Evolutionary conservation across 192 early-diverging fungal genomes (phyloP).

Genomic region (Neocallimastix lanati): DNA sequence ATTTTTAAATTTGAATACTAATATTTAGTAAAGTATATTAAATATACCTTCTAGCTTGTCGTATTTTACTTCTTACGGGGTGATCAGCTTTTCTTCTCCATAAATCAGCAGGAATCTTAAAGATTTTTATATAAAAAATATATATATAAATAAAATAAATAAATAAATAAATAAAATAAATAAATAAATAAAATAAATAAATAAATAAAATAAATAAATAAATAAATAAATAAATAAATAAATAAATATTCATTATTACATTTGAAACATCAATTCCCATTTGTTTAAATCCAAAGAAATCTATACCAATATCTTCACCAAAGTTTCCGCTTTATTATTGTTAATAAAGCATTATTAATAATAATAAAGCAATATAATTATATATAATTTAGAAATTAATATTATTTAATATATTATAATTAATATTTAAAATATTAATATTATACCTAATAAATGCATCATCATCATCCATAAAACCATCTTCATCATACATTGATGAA

Average conservation of each 20-base stretch:
- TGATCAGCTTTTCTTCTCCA: conserved; percentile 20
- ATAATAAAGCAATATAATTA: conserved; percentile 17
- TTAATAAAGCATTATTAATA: not conserved
- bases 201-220: too few species aligned
- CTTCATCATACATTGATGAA: conserved; percentile 8
- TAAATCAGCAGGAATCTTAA: conserved; percentile 26
- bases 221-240: too few species aligned
- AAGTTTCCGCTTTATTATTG: conserved; percentile 23
- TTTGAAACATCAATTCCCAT: conserved; percentile 59
- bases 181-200: too few species aligned
- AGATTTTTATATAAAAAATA: not conserved
- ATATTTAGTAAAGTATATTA: conserved; percentile 15
- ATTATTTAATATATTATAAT: too few species aligned
- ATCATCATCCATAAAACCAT: conserved; percentile 10
- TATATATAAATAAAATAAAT: too few species aligned
- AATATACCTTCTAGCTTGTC: conserved; percentile 4
- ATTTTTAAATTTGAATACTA: too few species aligned
- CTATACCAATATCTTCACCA: conserved; percentile 56
- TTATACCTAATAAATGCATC: conserved; percentile 1
- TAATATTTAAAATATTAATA: too few species aligned
- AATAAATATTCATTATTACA: conserved; percentile 16
- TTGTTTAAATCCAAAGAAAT: conserved; percentile 85
- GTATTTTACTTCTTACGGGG: not conserved
- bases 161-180: too few species aligned
- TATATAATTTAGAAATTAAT: conserved; percentile 18